Evolutionary conservation across 2,329 filamentous ascomycete genomes (phyloP), one percentile per base, ranked within the genome.

Genomic region (Venturia pyrina): DNA sequence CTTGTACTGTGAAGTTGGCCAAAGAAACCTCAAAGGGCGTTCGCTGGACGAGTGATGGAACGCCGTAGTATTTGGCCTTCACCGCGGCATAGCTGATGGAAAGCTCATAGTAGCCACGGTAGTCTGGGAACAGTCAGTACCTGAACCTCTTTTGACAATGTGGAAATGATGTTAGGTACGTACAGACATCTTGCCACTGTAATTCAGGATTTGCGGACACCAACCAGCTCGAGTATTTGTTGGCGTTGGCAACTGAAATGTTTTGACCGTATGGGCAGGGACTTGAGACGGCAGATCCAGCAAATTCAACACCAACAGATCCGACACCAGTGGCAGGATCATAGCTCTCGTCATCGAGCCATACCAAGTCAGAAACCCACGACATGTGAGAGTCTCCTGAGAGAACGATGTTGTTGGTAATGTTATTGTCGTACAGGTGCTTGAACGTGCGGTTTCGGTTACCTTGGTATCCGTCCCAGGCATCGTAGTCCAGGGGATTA

Each of bases 341-440:
- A 69, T 80, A 80, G 5, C 72, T 66, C 60, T 76, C 73, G 37
- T 75, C 76, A 61, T 73, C 78, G 1, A 79, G 71, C 79, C 79
- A 81, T 64, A 77, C 75, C 15, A 82, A 75, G 66, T 82, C 76
- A 28, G 70, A 72, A 21, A 76, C 76, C 79, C 88, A 90, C 78
- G 84, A 85, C 24, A 82, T 82, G 71, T 91, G 89, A 48, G 81
- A 84, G 72, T 91, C 89, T 15, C 89, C 89, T 0, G 88, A 82
- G 28, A 92, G 82, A 71, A 91, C 85, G 69, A 91, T 84, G 71
- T 87, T 91, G 78, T 92, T 91, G 65, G 78, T 79, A 69, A 91
- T 90, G 28, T 86, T 80, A 73, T 90, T 85, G 65, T 85, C 79
- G 70, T 87, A 88, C 8, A 91, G 76, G 65, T 85, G 84, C 70